Base-by-base conservation (phyloP, 345 rosid genomes). In the Eucalyptus victrix region DNA sequence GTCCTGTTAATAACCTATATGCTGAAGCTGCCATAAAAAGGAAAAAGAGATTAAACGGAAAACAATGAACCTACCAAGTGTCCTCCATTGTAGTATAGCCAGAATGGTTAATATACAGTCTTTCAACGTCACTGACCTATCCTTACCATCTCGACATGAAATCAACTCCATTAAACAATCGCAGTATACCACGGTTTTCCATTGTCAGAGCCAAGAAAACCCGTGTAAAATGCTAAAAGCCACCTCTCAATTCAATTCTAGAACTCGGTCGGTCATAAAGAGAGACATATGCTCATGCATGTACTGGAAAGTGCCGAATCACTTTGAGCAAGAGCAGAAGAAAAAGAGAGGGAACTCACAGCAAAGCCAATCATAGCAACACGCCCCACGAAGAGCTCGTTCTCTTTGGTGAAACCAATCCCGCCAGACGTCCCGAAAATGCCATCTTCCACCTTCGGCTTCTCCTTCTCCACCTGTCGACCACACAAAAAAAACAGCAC, bases 311-410 rank as follows among this genome's bases (percentile, higher is more conserved):
- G 76, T 65, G 76, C 83, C 12, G 47, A 76, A 37, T 37, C 45
- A 37, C 47, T 37, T 11, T 21, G 83, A 76, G 28, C 51, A 34
- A 49, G 72, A 62, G 58, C 30, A 37, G 86, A 40, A n/a, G 42
- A 44, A 17, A 17, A 51, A 47, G 45, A 16, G 80, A 44, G n/a
- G 24, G 19, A 60, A 90, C 97, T 96, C 91, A 97, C 99, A 51
- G 99, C 99, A 89, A 97, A 97, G 80, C 99, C 99, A 91, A 97
- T 80, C 99, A 97, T 97, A 90, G 99, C 99, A 23, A 97, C 99
- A 87, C 99, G 99, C n/a, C 99, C 99, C 6, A 97, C 99, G 65
- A 97, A 97, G 90, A 97, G 98, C 91, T 97, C 99, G 85, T 97
- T 97, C 88, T 93, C 94, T 94, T 97, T 97, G 1, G 99, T 97